Evolutionary conservation across 768 basidiomycete species (phyloP).

Genomic region (Cubamyces sp.): DNA sequence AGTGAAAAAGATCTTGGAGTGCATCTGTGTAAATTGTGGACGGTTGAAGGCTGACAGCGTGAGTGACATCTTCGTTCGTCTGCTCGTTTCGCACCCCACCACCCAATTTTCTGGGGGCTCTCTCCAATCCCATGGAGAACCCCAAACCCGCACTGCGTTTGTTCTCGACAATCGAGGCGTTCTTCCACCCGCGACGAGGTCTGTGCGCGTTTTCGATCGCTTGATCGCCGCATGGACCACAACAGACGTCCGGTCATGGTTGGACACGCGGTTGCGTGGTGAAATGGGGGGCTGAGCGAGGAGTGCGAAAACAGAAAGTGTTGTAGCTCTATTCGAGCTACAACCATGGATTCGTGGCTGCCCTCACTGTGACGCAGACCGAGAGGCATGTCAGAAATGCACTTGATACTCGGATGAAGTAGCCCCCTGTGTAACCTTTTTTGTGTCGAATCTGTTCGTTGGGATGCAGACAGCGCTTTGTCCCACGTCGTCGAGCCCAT

Average conservation of each 20-base stretch:
- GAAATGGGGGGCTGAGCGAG: slow-evolving; percentile 99
- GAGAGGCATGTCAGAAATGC: slow-evolving; percentile 60
- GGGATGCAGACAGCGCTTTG: slow-evolving; percentile 32
- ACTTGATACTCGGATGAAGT: slow-evolving; percentile 60
- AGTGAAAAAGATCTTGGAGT: slow-evolving; percentile 99
- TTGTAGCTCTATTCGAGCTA: slow-evolving; percentile 30
- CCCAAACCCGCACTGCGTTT: slow-evolving; percentile 88
- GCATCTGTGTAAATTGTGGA: slow-evolving; percentile 98
- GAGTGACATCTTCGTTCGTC: slow-evolving; percentile 79
- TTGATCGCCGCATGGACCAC: slow-evolving; percentile 85
- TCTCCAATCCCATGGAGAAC: slow-evolving; percentile 91
- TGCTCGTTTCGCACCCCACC: slow-evolving; percentile 91
- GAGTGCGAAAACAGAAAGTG: slow-evolving; percentile 68
- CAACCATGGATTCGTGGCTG: slow-evolving; percentile 48
- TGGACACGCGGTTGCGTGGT: slow-evolving; percentile 89
- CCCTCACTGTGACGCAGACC: slow-evolving; percentile 74
- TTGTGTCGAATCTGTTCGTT: slow-evolving; percentile 31
- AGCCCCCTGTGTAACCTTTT: slow-evolving; percentile 63
- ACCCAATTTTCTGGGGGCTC: slow-evolving; percentile 99
- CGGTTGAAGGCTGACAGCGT: slow-evolving; percentile 97
- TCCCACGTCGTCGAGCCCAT: slow-evolving; percentile 40
- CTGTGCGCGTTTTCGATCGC: slow-evolving; percentile 90
- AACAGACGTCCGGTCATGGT: slow-evolving; percentile 72
- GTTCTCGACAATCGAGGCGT: slow-evolving; percentile 81
- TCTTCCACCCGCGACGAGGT: slow-evolving; percentile 78